Percentiles rank a stretch among this genome's conserved stretches.
Evolutionary conservation across 495 filamentous ascomycete genomes (phyloP).

Genomic region (Peziza echinospora): DNA sequence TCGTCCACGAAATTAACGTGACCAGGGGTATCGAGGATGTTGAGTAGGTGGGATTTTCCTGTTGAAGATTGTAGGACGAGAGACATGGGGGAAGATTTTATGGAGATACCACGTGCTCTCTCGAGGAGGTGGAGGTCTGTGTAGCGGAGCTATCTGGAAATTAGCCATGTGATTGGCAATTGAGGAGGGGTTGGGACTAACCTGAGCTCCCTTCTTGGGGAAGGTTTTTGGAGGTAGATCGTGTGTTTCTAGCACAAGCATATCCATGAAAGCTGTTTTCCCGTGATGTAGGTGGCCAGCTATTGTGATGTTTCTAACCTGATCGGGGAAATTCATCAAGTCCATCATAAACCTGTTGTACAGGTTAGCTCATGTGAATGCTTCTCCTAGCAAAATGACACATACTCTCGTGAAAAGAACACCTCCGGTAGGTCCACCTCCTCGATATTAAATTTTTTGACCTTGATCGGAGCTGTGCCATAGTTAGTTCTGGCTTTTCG

Average conservation of each 20-base stretch:
- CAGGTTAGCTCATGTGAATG: not conserved
- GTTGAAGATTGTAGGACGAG: conserved; percentile 67
- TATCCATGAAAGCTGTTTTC: conserved; percentile 96
- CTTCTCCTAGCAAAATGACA: not conserved
- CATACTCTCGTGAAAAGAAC: conserved; percentile 46
- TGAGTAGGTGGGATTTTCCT: conserved; percentile 89
- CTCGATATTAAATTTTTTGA: conserved; percentile 88
- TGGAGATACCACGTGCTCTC: conserved; percentile 72
- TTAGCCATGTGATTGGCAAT: not conserved
- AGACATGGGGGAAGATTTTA: conserved; percentile 89
- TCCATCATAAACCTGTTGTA: conserved; percentile 59
- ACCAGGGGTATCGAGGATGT: conserved; percentile 86
- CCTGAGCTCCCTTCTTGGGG: conserved; percentile 62
- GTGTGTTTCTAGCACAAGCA: conserved; percentile 89
- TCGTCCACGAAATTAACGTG: conserved; percentile 98
- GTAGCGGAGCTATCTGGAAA: conserved; percentile 50
- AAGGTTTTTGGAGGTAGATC: conserved; percentile 58
- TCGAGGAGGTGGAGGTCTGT: conserved; percentile 82
- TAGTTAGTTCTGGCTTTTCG: conserved; percentile 9
- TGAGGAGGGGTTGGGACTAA: not conserved
- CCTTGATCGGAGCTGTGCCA: conserved; percentile 48
- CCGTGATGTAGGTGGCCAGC: conserved; percentile 91
- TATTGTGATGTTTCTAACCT: conserved; percentile 78
- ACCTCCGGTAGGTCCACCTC: conserved; percentile 81
- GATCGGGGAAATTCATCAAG: conserved; percentile 84